A percentile compares a stretch with the other conserved stretches of the same genome.
Conservation (phyloP, 441 rosid species). For the Euphorbia schlechtendalii region DNA sequence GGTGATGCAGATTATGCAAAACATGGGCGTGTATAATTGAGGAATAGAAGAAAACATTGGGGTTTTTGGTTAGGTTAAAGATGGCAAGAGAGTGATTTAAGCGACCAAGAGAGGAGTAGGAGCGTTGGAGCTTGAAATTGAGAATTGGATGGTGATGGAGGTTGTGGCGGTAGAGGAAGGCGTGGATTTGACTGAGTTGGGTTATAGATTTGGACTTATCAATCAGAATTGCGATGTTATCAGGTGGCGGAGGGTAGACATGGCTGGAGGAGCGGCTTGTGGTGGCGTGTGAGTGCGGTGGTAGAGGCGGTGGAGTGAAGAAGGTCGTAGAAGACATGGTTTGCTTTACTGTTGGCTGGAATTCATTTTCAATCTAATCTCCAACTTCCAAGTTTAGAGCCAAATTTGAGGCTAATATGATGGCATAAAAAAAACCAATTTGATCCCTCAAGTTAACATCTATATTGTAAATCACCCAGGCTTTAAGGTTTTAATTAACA, state of each 20-base stretch:
- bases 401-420: background rate
- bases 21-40: conserved; percentile 46
- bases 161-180: conserved; percentile 51
- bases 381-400: background rate
- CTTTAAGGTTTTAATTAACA: too few relatives aligned
- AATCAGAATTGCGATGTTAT: conserved; percentile 32
- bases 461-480: too few relatives aligned
- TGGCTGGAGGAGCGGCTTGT: conserved; percentile 15
- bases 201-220: conserved; percentile 32
- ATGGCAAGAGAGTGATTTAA: conserved; percentile 39
- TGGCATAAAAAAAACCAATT: too few relatives aligned
- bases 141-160: conserved; percentile 43
- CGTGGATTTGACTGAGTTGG: conserved; percentile 53
- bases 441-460: too few relatives aligned
- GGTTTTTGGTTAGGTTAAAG: conserved; percentile 41
- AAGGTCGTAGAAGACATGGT: conserved; percentile 32
- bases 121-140: conserved; percentile 66
- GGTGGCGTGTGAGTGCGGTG: conserved; percentile 18
- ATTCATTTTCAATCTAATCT: background rate
- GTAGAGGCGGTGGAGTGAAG: conserved; percentile 10
- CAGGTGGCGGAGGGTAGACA: conserved; percentile 22
- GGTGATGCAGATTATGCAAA: conserved; percentile 26
- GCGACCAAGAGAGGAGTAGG: conserved; percentile 48
- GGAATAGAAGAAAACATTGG: conserved; percentile 47
- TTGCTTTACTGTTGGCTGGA: background rate